Percentiles rank a stretch among this genome's conserved stretches.
phyloP scores from a whole-genome alignment of 495 filamentous ascomycete species.

The Tuber borchii region DNA sequence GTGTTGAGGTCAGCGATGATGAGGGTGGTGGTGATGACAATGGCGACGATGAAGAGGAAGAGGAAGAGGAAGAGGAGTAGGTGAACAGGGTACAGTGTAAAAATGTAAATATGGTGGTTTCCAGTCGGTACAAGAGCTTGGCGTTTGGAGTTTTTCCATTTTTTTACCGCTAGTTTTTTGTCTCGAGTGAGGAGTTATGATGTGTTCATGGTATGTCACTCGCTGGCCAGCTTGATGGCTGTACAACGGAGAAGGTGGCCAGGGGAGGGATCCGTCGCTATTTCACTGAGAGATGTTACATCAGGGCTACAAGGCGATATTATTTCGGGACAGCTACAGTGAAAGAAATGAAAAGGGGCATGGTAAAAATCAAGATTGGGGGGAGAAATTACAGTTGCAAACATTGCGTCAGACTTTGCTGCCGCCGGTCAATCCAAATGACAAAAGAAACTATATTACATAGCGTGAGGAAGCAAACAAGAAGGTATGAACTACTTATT shows the following conservation, averaged over 20 bases:
- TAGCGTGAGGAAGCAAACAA: neutral
- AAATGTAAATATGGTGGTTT: conserved; percentile 21
- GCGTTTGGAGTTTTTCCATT: conserved; percentile 22
- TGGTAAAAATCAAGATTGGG: neutral
- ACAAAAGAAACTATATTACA: neutral
- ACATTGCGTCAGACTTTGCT: neutral
- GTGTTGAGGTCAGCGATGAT: conserved; percentile 67
- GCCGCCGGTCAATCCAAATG: neutral
- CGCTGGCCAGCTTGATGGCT: neutral
- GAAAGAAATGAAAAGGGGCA: neutral
- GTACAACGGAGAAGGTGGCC: neutral
- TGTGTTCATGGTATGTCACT: neutral
- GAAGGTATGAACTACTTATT: neutral
- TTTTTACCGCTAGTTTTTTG: neutral
- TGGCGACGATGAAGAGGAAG: conserved; percentile 55
- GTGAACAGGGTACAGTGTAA: neutral
- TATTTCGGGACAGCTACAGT: neutral
- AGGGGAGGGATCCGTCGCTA: neutral
- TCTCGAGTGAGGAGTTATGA: neutral
- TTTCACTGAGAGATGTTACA: neutral
- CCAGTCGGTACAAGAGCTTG: neutral
- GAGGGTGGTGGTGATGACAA: conserved; percentile 67
- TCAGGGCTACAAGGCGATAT: neutral
- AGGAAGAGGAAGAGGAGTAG: conserved; percentile 36
- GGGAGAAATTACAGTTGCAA: neutral